Evolutionary conservation across 768 basidiomycete genomes (phyloP).

Genomic region (Suillus brevipes): DNA sequence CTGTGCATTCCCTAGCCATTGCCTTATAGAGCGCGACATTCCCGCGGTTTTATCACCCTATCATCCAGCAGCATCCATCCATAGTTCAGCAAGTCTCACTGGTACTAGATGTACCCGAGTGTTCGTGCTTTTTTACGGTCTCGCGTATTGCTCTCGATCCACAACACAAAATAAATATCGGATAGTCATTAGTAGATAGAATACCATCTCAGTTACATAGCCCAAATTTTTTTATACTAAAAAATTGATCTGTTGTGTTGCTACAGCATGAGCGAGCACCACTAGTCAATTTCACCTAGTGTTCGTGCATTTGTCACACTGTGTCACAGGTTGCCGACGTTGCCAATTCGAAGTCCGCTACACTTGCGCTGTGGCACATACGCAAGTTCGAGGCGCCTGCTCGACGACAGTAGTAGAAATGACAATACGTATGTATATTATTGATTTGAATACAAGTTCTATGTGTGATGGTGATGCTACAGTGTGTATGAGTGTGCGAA

Average conservation of each 20-base stretch:
- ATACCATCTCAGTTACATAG: not conserved
- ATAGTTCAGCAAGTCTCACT: no score
- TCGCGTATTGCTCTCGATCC: not conserved
- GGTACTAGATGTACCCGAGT: not conserved
- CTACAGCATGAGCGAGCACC: not conserved
- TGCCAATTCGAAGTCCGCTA: not conserved
- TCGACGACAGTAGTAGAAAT: no score
- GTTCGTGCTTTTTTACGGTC: not conserved
- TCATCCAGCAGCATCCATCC: no score
- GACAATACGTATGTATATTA: no score
- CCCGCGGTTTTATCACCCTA: no score
- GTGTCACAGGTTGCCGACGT: not conserved
- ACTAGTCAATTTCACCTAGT: not conserved
- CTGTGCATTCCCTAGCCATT: no score
- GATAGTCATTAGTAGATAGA: not conserved
- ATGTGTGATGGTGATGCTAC: no score
- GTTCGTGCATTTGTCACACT: not conserved
- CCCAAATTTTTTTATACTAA: not conserved
- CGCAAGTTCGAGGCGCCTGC: no score
- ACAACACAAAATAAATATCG: not conserved
- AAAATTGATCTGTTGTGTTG: not conserved
- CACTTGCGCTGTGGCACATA: no score
- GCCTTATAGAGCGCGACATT: no score
- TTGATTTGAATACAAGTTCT: no score
- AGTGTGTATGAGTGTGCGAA: no score